A percentile compares a stretch with the other conserved stretches of the same genome.
Conservation (phyloP, 805 yeast genomes). For the Wickerhamiella nectarea region DNA sequence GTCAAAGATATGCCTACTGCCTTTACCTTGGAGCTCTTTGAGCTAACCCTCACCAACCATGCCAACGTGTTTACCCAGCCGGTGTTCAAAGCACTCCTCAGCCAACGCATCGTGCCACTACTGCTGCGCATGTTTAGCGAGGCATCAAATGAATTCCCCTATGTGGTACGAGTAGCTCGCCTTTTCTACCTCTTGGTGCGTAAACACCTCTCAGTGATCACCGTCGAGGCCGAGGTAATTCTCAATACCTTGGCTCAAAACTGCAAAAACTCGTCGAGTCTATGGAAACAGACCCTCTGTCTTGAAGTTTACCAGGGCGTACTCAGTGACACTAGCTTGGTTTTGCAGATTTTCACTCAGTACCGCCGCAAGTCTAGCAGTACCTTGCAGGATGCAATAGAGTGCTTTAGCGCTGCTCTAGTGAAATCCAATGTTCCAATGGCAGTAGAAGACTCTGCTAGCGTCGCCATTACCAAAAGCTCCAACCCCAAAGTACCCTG, state of each 20-base stretch:
- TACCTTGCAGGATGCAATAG: slow-evolving; percentile 40
- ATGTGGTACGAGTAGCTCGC: slow-evolving; percentile 63
- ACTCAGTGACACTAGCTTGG: slow-evolving; percentile 40
- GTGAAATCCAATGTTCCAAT: slow-evolving; percentile 5
- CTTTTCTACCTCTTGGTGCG: slow-evolving; percentile 48
- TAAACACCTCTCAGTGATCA: slow-evolving; percentile 47
- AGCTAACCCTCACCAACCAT: slow-evolving; percentile 60
- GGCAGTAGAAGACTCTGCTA: background rate
- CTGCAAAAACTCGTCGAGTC: slow-evolving; percentile 44
- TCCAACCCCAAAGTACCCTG: slow-evolving; percentile 30
- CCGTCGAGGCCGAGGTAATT: slow-evolving; percentile 70
- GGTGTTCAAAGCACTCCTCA: slow-evolving; percentile 53
- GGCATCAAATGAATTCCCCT: slow-evolving; percentile 42
- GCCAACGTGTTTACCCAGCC: slow-evolving; percentile 35
- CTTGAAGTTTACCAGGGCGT: slow-evolving; percentile 58
- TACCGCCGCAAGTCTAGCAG: background rate
- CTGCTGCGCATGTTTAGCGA: slow-evolving; percentile 52
- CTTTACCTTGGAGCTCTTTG: slow-evolving; percentile 71
- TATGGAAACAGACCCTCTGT: slow-evolving; percentile 64
- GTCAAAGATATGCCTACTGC: slow-evolving; percentile 42
- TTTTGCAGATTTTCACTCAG: slow-evolving; percentile 36
- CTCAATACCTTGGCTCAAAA: slow-evolving; percentile 61
- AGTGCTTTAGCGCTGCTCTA: slow-evolving; percentile 12
- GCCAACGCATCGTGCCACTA: slow-evolving; percentile 62
- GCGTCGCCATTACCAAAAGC: slow-evolving; percentile 9